A percentile compares a stretch with the other conserved stretches of the same genome.
phyloP scores from a whole-genome alignment of 1,284 basidiomycete genomes.

The Earliella scabrosa region DNA sequence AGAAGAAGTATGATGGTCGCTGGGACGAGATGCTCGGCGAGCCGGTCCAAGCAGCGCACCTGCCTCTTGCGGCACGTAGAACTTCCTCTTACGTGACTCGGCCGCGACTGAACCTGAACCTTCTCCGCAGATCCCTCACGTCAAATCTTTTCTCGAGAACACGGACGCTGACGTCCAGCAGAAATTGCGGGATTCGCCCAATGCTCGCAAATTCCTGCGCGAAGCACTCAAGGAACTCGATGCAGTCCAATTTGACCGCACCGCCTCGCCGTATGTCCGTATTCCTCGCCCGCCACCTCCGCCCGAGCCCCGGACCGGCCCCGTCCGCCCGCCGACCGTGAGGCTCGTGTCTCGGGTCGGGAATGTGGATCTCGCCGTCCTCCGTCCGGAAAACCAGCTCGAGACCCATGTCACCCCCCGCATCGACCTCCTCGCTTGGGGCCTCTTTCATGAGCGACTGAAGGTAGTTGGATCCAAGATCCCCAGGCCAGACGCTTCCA shows the following conservation, averaged over 20 bases:
- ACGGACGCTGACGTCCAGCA: too few species aligned
- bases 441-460: slow-evolving; percentile 56
- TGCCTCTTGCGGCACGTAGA: slow-evolving; percentile 21
- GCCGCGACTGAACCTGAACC: too few species aligned
- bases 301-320: too few species aligned
- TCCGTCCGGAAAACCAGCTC: slow-evolving; percentile 56
- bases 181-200: too few species aligned
- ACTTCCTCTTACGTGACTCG: background rate
- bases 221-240: too few species aligned
- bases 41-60: slow-evolving; percentile 2
- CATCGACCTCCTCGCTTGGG: slow-evolving; percentile 52
- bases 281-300: background rate
- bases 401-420: slow-evolving; percentile 63
- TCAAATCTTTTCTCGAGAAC: background rate
- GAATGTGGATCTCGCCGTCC: slow-evolving; percentile 56
- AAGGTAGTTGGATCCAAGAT: slow-evolving; percentile 58
- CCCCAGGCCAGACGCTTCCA: slow-evolving; percentile 32
- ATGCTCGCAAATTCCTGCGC: too few species aligned
- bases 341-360: slow-evolving; percentile 24
- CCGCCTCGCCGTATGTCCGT: too few species aligned
- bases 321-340: background rate
- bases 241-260: too few species aligned
- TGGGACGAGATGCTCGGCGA: slow-evolving; percentile 20
- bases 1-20: slow-evolving; percentile 7
- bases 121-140: background rate